A percentile compares a stretch with the other conserved stretches of the same genome.
Conservation (phyloP, 2,329 filamentous ascomycete species). For the Aspergillus luchuensis region DNA sequence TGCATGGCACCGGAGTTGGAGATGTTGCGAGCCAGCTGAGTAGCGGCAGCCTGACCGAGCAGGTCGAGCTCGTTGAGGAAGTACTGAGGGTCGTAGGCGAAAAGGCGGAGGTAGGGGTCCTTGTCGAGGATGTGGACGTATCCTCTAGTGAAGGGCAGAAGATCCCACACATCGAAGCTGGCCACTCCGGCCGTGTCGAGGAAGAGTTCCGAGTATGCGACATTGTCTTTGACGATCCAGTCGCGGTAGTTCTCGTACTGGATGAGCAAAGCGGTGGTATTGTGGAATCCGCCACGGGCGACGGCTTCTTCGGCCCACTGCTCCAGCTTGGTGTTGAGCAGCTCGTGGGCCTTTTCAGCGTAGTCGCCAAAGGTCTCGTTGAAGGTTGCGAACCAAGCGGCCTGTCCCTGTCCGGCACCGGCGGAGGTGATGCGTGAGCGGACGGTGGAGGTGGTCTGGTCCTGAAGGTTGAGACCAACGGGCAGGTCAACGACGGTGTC, state of each 20-base stretch:
- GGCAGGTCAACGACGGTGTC: conserved; percentile 28
- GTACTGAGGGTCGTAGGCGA: conserved; percentile 28
- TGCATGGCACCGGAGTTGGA: conserved; percentile 22
- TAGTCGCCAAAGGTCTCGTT: conserved; percentile 29
- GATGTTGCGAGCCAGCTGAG: conserved; percentile 29
- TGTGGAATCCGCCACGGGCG: conserved; percentile 29
- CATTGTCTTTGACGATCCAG: conserved; percentile 31
- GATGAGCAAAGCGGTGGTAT: conserved; percentile 25
- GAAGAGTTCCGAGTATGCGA: conserved; percentile 32
- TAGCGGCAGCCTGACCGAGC: conserved; percentile 29
- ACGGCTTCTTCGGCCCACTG: conserved; percentile 32
- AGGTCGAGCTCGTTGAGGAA: conserved; percentile 33
- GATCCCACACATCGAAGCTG: conserved; percentile 32
- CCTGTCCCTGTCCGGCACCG: conserved; percentile 29
- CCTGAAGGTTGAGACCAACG: conserved; percentile 35
- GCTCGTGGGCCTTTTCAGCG: conserved; percentile 14
- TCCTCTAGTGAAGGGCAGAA: conserved; percentile 34
- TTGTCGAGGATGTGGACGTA: conserved; percentile 24
- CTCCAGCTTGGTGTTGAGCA: conserved; percentile 29
- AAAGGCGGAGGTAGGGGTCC: conserved; percentile 30
- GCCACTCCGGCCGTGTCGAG: conserved; percentile 28
- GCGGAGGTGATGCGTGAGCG: conserved; percentile 11
- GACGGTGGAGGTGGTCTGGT: conserved; percentile 31
- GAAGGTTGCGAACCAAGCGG: conserved; percentile 32
- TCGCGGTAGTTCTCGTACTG: conserved; percentile 33